Conservation (phyloP, 2,329 filamentous ascomycete genomes). For the Bipolaris oryzae region DNA sequence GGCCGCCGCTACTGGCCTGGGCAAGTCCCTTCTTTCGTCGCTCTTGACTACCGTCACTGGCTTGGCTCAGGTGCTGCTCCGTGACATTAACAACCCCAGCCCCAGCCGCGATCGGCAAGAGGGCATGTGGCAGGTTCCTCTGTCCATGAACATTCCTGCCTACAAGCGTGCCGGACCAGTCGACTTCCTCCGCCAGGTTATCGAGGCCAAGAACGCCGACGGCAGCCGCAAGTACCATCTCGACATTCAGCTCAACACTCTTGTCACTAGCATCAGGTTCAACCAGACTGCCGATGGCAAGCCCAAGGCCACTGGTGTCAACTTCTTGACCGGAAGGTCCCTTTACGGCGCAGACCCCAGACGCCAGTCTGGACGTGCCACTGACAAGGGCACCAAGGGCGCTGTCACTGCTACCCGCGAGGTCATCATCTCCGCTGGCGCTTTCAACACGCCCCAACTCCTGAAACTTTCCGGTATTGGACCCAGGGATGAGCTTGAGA, state of each 20-base stretch:
- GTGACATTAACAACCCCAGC: slow-evolving; percentile 58
- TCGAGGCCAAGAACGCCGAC: slow-evolving; percentile 55
- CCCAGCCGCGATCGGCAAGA: slow-evolving; percentile 53
- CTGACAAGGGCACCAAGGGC: slow-evolving; percentile 30
- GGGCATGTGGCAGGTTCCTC: slow-evolving; percentile 63
- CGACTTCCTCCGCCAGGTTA: slow-evolving; percentile 58
- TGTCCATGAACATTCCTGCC: slow-evolving; percentile 53
- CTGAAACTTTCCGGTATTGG: slow-evolving; percentile 68
- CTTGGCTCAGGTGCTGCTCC: slow-evolving; percentile 54
- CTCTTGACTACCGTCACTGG: slow-evolving; percentile 51
- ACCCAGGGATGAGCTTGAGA: slow-evolving; percentile 58
- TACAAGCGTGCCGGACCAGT: slow-evolving; percentile 59
- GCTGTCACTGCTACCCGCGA: slow-evolving; percentile 32
- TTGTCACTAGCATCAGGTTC: slow-evolving; percentile 69
- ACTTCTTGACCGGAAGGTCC: slow-evolving; percentile 48
- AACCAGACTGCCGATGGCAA: slow-evolving; percentile 63
- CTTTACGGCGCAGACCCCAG: slow-evolving; percentile 50
- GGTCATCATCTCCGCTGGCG: slow-evolving; percentile 51
- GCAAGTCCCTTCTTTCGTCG: slow-evolving; percentile 43
- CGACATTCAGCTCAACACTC: slow-evolving; percentile 63
- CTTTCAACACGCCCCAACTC: slow-evolving; percentile 68
- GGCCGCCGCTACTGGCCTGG: slow-evolving; percentile 58
- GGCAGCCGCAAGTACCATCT: slow-evolving; percentile 61
- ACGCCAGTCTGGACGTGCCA: slow-evolving; percentile 18
- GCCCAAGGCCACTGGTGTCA: slow-evolving; percentile 54